Conservation (phyloP, 257 asterid genomes). For the Jaltomata sinuosa region DNA sequence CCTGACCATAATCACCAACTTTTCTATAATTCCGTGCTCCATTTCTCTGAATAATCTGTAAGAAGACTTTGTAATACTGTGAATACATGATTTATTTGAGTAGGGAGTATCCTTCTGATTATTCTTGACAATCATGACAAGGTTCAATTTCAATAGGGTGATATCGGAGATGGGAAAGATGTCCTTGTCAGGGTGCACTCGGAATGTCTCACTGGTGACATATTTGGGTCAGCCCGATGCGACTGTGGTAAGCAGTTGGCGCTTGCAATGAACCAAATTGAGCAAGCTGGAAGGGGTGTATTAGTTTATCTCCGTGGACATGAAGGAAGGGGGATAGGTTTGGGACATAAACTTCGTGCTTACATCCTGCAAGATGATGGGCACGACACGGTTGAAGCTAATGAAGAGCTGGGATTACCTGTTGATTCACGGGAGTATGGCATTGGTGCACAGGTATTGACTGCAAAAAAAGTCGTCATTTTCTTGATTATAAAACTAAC, state of each 20-base stretch:
- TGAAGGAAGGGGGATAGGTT: conserved; percentile 93
- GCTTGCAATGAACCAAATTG: conserved; percentile 89
- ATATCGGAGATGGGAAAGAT: conserved; percentile 83
- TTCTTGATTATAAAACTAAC: not conserved
- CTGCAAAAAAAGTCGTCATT: not conserved
- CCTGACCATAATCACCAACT: not conserved
- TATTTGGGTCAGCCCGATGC: conserved; percentile 93
- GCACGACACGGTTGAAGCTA: conserved; percentile 89
- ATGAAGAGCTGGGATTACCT: conserved; percentile 91
- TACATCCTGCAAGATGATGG: conserved; percentile 91
- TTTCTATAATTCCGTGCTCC: not conserved
- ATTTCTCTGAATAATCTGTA: not conserved
- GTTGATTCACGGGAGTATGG: conserved; percentile 97
- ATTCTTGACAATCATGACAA: not conserved
- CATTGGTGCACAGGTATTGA: conserved; percentile 91
- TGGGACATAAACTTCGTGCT: conserved; percentile 95
- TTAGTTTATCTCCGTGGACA: conserved; percentile 93
- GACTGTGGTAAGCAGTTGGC: conserved; percentile 91
- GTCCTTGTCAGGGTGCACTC: conserved; percentile 93
- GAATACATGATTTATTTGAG: not conserved
- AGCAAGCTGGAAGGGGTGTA: conserved; percentile 86
- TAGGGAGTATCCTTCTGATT: not conserved
- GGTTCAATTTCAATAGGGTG: conserved; percentile 44
- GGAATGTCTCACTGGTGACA: conserved; percentile 94
- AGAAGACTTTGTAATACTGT: not conserved